These are phyloP conservation scores for Fusarium pilosicola DNA, from an alignment of 2,329 filamentous ascomycete genomes.

Conservation along the genomic window DNA sequence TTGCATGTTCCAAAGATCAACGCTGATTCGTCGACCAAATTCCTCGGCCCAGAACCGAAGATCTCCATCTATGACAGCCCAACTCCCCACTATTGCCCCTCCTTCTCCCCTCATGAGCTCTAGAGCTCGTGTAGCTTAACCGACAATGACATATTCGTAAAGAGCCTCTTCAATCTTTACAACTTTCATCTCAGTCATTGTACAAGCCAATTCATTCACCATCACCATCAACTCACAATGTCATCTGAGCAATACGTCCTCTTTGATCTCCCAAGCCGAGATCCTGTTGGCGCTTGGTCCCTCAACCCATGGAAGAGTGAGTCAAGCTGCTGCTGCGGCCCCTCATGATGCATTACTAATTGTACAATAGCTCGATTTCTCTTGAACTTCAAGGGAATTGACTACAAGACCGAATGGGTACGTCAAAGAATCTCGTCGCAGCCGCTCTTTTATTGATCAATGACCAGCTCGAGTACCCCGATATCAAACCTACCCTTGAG, in stretches of 20 bases:
- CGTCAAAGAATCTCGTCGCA: background rate
- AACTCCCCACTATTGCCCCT: constrained; percentile 32
- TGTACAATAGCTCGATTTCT: constrained; percentile 65
- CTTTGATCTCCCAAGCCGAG: constrained; percentile 70
- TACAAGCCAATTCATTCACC: no score
- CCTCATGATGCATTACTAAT: constrained; percentile 6
- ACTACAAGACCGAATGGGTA: constrained; percentile 75
- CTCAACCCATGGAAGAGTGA: constrained; percentile 77
- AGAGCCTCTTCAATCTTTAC: background rate
- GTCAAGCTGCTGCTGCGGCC: background rate
- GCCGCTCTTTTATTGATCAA: background rate
- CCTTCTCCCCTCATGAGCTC: constrained; percentile 6
- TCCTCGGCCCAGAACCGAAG: background rate
- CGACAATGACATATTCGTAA: background rate
- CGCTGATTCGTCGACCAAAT: background rate
- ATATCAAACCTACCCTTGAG: constrained; percentile 66
- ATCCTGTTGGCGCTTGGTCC: constrained; percentile 65
- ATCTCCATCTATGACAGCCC: background rate
- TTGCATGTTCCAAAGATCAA: background rate
- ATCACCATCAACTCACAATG: constrained; percentile 39
- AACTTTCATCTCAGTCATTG: background rate
- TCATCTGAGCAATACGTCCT: constrained; percentile 58
- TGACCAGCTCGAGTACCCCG: constrained; percentile 68
- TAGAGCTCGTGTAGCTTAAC: background rate
- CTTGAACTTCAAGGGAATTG: constrained; percentile 74